Evolutionary conservation across 305 asterid genomes (phyloP).

Genomic region (Vinca major): DNA sequence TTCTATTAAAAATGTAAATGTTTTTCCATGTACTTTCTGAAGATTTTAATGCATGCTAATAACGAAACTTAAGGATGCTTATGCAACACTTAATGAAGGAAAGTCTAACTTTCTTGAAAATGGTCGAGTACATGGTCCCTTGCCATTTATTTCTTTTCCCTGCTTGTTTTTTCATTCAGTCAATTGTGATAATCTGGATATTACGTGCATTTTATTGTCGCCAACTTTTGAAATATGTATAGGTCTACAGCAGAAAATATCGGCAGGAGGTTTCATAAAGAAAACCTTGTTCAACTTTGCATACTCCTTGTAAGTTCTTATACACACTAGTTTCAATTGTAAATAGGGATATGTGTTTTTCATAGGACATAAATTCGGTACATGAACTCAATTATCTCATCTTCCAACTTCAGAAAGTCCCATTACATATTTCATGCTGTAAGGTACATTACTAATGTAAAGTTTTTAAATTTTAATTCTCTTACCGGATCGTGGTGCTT

Average conservation of each 20-base stretch:
- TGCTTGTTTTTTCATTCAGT: constrained; percentile 2
- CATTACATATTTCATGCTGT: background rate
- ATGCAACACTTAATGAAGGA: background rate
- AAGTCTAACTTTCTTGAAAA: background rate
- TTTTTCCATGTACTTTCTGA: background rate
- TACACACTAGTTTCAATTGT: constrained; percentile 1
- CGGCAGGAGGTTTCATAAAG: constrained; percentile 69
- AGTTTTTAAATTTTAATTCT: background rate
- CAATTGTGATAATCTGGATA: background rate
- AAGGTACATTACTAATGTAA: background rate
- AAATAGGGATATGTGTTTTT: background rate
- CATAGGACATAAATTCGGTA: background rate
- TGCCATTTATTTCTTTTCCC: background rate
- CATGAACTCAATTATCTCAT: background rate
- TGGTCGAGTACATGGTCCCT: background rate
- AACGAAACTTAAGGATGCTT: background rate
- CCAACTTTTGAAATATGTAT: constrained; percentile 19
- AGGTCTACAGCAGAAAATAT: constrained; percentile 86
- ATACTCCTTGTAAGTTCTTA: constrained; percentile 60
- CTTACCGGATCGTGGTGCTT: background rate
- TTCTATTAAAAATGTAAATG: background rate
- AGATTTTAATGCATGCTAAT: background rate
- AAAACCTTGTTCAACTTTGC: constrained; percentile 66
- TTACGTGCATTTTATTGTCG: constrained; percentile 13
- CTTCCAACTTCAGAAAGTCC: background rate